These are phyloP conservation scores for Vitis amurensis DNA, from an alignment of 164 flowering plant species.

Conservation along the genomic window DNA sequence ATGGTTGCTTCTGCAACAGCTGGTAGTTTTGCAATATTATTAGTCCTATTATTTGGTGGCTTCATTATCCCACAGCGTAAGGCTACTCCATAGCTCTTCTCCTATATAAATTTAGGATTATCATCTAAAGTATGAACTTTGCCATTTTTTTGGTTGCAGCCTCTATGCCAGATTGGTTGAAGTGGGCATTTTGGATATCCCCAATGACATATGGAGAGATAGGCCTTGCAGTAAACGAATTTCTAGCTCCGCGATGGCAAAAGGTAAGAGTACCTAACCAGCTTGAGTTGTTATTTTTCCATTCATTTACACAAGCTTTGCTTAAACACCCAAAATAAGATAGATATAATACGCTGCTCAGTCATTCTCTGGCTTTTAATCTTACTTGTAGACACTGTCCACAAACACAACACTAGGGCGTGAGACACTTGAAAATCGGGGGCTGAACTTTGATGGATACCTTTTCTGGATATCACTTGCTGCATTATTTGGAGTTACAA, in stretches of 20 bases:
- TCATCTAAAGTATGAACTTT: background rate
- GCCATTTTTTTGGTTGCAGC: constrained; percentile 27
- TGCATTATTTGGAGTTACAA: constrained; percentile 49
- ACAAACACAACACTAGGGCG: constrained; percentile 47
- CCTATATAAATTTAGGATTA: constrained; percentile 5
- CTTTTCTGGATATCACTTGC: constrained; percentile 56
- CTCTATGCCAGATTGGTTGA: constrained; percentile 46
- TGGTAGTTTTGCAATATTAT: constrained; percentile 38
- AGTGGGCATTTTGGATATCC: constrained; percentile 54
- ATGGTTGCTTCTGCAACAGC: constrained; percentile 44
- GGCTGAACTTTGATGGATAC: constrained; percentile 43
- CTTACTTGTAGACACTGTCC: constrained; percentile 26
- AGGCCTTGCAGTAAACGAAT: constrained; percentile 42
- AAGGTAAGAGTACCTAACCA: constrained; percentile 27
- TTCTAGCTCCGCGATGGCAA: constrained; percentile 50
- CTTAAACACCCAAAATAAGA: too few species aligned
- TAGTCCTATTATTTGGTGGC: constrained; percentile 51
- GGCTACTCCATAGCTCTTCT: constrained; percentile 11
- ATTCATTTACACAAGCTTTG: too few species aligned
- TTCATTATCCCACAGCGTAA: constrained; percentile 57
- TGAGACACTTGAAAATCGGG: constrained; percentile 45
- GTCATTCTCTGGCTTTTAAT: constrained; percentile 6
- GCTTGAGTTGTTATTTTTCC: background rate
- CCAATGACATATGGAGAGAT: constrained; percentile 50
- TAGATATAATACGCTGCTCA: background rate